phyloP scores from a whole-genome alignment of 75 land plant genomes.

The Sequoiadendron giganteum region DNA sequence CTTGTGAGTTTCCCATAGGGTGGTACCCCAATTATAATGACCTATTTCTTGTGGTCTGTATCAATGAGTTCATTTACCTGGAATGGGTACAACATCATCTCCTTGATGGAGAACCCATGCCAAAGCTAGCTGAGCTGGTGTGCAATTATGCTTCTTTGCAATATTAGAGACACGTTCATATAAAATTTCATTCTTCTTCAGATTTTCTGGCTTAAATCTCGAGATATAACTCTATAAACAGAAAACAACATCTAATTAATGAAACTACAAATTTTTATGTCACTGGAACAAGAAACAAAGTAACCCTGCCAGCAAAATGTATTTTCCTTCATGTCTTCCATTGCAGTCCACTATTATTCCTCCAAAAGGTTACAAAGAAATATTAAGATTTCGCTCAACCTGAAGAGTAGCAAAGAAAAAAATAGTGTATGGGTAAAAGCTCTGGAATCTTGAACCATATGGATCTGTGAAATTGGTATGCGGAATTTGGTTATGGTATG shows the following conservation, averaged over 20 bases:
- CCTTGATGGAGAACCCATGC: no score
- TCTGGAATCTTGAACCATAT: neutral
- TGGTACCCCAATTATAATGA: neutral
- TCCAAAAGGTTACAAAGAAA: neutral
- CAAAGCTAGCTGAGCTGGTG: no score
- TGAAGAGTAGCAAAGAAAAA: neutral
- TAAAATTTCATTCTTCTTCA: conserved; percentile 20
- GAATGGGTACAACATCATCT: conserved; percentile 32
- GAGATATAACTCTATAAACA: conserved; percentile 4
- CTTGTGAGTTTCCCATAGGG: neutral
- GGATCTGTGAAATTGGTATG: neutral
- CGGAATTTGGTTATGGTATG: no score
- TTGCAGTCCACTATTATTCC: neutral
- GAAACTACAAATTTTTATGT: neutral
- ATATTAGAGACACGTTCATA: conserved; percentile 22
- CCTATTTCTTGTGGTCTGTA: neutral
- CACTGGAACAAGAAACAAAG: neutral
- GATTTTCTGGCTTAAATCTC: conserved; percentile 18
- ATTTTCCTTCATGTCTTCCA: neutral
- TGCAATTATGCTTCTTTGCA: no score
- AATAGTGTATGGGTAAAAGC: neutral
- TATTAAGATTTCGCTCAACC: neutral
- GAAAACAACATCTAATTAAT: neutral
- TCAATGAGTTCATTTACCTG: conserved; percentile 15
- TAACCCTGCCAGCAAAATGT: neutral